Base-by-base conservation (phyloP, 2,329 filamentous ascomycete genomes). In the Drechslera avenae region DNA sequence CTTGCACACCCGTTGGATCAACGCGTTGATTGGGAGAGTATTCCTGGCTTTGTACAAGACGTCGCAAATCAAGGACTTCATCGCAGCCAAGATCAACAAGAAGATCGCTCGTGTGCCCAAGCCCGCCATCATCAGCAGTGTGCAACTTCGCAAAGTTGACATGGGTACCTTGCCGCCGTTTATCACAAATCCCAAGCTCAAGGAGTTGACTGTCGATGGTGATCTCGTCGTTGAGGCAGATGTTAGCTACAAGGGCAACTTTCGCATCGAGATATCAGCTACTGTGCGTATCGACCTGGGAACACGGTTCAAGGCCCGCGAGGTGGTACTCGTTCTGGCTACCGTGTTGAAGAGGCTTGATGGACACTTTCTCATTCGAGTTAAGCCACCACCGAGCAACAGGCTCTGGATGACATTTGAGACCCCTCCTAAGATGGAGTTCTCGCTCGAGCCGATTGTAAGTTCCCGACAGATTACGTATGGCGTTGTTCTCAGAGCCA, bases 381-480 rank as follows among this genome's bases (percentile, higher is more conserved):
- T 97, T 73, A 99, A 99, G 73, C 90, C 94, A 5, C 91, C 93
- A 13, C 94, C 94, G 0, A 97, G 91, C 73, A 99, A 99, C 71
- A 85, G 94, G 33, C 73, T 96, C n/a, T 99, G 94, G 94, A 85
- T 97, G 60, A 88, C 91, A 1, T 99, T 99, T 68, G 90, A 95
- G 69, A 86, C 86, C n/a, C 90, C 91, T 81, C 94, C 94, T 14
- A 92, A 93, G 68, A 88, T 99, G 78, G 91, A 96, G 55, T 86
- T 97, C 81, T 85, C 85, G n/a, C 90, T 97, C 35, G 91, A 97
- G 71, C 94, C 94, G 3, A 92, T 99, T 61, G 91, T 99, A 42
- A 96, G 92, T 76, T 89, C 91, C 12, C 86, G 93, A 50, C 93
- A 97, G 71, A 96, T 99, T 59, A 97, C 94, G 0, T 97, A 96